Base-by-base conservation (phyloP, 495 filamentous ascomycete species). In the Lepidopterella palustris region DNA sequence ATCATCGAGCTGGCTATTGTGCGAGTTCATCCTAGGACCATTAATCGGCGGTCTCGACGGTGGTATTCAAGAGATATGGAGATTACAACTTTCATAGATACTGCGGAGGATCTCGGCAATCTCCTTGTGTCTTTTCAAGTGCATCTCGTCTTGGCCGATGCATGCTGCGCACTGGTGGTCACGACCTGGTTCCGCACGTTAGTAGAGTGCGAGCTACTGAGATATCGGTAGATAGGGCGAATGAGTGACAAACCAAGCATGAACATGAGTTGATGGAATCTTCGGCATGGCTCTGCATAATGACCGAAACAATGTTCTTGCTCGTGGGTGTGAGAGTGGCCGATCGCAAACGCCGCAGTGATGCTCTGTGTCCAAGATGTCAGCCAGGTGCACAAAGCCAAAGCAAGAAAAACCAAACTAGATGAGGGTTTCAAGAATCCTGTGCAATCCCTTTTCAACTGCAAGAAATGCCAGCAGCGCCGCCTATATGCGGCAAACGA, bases 261-360 rank as follows among this genome's bases (percentile, higher is more conserved):
- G 59, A 70, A 71, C 23, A 72, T 51, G 24, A 60, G 49, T 10
- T 64, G 68, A 47, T 71, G 66, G 35, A 62, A 71, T 4, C 64
- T 53, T 9, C 1, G 2, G 42, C 68, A 72, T 57, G 67, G 68
- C 56, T 72, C 68, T 0, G 60, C 63, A 40, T 72, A 68, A 2
- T 59, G 11, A n/a, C 68, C 68, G 13, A 69, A 26, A 57, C 59
- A 51, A 53, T 13, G 31, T 56, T 40, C 42, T 57, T 3, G 67
- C 64, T 20, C 27, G 25, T n/a, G 61, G 60, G 45, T 57, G 59
- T 1, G 56, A 31, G 4, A 70, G 62, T 0, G 68, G 68, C 10
- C 54, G 57, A 0, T 60, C 9, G 54, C 70, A 72, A 2, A 66
- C 52, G 3, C 65, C 62, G 55, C 68, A 72, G 45, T 70, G 70